Evolutionary conservation across 169 alveolate genomes (phyloP).

Genomic region (Eimeria necatrix): DNA sequence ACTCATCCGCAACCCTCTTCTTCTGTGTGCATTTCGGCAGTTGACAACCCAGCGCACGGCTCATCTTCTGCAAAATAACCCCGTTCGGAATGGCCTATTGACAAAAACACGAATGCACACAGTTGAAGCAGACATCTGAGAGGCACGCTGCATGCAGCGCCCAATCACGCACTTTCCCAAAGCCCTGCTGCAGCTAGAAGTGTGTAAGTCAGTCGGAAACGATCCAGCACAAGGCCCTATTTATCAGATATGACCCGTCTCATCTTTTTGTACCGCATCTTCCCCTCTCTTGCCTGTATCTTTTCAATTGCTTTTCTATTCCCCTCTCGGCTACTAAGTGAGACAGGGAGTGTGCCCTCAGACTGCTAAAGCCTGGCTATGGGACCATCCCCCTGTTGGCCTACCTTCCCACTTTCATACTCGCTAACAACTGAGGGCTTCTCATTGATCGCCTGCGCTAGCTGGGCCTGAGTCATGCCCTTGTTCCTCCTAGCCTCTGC

Average conservation of each 20-base stretch:
- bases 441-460: slow-evolving; percentile 86
- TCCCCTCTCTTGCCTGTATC: no score
- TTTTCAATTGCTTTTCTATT: no score
- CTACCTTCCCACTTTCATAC: slow-evolving; percentile 83
- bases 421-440: slow-evolving; percentile 84
- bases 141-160: no score
- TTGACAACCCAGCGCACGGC: slow-evolving; percentile 82
- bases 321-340: no score
- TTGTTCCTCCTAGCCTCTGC: slow-evolving; percentile 84
- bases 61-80: slow-evolving; percentile 82
- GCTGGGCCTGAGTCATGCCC: slow-evolving; percentile 84
- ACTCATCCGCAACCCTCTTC: slow-evolving; percentile 50
- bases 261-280: no score
- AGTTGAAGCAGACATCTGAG: background rate
- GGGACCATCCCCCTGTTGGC: background rate
- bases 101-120: background rate
- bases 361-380: no score
- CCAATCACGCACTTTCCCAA: no score
- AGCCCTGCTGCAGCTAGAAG: no score
- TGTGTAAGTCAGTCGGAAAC: no score
- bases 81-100: slow-evolving; percentile 86
- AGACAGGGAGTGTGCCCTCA: no score
- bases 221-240: no score
- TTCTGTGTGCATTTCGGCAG: slow-evolving; percentile 81
- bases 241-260: no score